Percentiles rank a stretch among this genome's conserved stretches.
phyloP scores from a whole-genome alignment of 805 yeast species.

The Saturnispora serradocipensis region DNA sequence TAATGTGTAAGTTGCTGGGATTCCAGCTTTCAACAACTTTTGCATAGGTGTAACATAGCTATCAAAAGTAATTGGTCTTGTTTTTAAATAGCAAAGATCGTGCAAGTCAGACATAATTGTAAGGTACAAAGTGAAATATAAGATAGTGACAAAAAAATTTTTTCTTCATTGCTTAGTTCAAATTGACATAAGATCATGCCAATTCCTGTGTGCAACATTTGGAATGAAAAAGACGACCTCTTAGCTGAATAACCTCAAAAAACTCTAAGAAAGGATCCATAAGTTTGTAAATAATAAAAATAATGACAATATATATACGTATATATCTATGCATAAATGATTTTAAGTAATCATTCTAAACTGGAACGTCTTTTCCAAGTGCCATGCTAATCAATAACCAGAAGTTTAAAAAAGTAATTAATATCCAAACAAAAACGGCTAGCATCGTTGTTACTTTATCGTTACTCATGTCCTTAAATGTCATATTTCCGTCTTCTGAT shows the following conservation, averaged over 20 bases:
- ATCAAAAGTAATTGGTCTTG: slow-evolving; percentile 42
- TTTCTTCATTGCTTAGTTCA: not conserved
- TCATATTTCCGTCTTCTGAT: slow-evolving; percentile 5
- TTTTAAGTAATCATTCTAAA: not conserved
- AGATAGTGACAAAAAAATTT: not conserved
- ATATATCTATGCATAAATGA: not conserved
- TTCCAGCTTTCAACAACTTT: slow-evolving; percentile 46
- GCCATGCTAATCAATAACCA: slow-evolving; percentile 45
- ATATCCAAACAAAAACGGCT: slow-evolving; percentile 59
- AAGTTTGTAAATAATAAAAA: not conserved
- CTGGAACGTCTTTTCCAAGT: slow-evolving; percentile 26
- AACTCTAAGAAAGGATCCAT: not conserved
- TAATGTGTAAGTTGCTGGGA: slow-evolving; percentile 75
- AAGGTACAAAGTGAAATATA: not conserved
- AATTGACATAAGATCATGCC: no score
- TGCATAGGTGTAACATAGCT: slow-evolving; percentile 37
- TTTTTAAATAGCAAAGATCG: slow-evolving; percentile 43
- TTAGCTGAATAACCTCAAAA: not conserved
- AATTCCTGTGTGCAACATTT: no score
- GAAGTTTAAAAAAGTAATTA: slow-evolving; percentile 61
- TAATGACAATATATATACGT: not conserved
- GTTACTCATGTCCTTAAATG: slow-evolving; percentile 60
- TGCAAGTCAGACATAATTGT: slow-evolving; percentile 60
- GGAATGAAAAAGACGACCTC: no score
- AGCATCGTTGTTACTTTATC: slow-evolving; percentile 41